phyloP scores from a whole-genome alignment of 176 grass and related monocot genomes.

The Oryza meyeriana region DNA sequence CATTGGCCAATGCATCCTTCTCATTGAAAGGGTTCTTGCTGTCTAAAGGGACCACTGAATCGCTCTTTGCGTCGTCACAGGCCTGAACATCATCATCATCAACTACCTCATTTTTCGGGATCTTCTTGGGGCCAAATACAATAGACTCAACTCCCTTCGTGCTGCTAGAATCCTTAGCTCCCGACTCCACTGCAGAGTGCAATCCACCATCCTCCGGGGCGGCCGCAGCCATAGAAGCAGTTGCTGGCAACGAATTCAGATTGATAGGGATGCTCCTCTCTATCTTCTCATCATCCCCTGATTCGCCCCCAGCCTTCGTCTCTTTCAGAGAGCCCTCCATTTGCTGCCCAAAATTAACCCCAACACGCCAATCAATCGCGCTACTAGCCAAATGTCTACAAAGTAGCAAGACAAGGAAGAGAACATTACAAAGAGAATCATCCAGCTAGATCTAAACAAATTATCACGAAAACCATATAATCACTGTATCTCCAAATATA shows the following conservation, averaged over 20 bases:
- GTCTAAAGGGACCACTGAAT: neutral
- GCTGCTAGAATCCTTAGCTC: neutral
- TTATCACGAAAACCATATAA: neutral
- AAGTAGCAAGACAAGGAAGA: neutral
- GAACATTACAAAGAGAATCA: neutral
- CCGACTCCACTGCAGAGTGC: neutral
- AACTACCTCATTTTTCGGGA: constrained; percentile 28
- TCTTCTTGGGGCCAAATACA: constrained; percentile 17
- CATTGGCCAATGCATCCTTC: constrained; percentile 15
- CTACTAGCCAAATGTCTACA: constrained; percentile 19
- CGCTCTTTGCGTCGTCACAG: neutral
- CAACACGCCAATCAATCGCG: neutral
- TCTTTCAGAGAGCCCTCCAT: neutral
- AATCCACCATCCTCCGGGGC: neutral
- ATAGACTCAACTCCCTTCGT: neutral
- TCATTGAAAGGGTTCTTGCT: neutral
- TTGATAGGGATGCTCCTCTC: constrained; percentile 51
- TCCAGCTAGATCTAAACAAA: constrained; percentile 20
- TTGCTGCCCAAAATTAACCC: constrained; percentile 14
- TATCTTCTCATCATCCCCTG: constrained; percentile 9
- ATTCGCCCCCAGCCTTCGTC: neutral
- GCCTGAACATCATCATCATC: constrained; percentile 20
- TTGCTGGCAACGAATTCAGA: constrained; percentile 46
- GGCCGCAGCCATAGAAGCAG: neutral
- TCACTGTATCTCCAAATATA: neutral